These are phyloP conservation scores for Smallanthus sonchifolius DNA, from an alignment of 129 eudicot species.

Conservation along the genomic window DNA sequence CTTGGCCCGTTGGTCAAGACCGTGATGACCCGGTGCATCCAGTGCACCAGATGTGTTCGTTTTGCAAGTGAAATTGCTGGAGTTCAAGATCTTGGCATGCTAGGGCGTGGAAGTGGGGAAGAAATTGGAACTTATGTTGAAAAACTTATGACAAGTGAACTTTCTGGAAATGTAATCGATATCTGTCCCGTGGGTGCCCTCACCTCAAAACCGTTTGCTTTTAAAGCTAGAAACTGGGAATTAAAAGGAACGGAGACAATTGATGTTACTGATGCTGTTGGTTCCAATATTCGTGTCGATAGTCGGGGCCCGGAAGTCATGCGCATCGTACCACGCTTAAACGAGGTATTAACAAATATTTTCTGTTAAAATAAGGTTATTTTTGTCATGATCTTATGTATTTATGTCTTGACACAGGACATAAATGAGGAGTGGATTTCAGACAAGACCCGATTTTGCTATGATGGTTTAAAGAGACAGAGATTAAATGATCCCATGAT, in stretches of 20 bases:
- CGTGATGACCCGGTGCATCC: constrained; percentile 98
- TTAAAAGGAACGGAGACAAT: constrained; percentile 95
- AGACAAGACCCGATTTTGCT: constrained; percentile 85
- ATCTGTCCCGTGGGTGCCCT: constrained; percentile 99
- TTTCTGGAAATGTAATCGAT: constrained; percentile 95
- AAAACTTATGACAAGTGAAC: constrained; percentile 96
- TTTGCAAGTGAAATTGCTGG: constrained; percentile 97
- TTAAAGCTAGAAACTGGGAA: constrained; percentile 99
- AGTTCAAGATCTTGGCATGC: constrained; percentile 94
- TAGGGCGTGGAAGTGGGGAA: constrained; percentile 99
- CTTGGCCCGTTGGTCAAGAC: constrained; percentile 97
- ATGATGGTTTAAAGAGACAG: constrained; percentile 93
- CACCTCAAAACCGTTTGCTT: constrained; percentile 96
- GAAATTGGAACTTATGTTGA: constrained; percentile 99
- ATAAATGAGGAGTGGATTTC: constrained; percentile 97
- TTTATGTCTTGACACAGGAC: constrained; percentile 41
- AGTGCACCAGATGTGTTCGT: constrained; percentile 97
- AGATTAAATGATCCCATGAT: constrained; percentile 86
- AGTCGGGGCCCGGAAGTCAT: constrained; percentile 99
- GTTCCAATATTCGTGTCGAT: constrained; percentile 94
- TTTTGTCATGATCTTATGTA: not conserved
- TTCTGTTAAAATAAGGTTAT: not conserved
- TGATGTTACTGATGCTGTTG: constrained; percentile 98
- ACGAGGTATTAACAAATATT: constrained; percentile 56
- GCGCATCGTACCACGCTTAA: constrained; percentile 92